Base-by-base conservation (phyloP, 164 flowering plant species). In the Vitis cinerea region DNA sequence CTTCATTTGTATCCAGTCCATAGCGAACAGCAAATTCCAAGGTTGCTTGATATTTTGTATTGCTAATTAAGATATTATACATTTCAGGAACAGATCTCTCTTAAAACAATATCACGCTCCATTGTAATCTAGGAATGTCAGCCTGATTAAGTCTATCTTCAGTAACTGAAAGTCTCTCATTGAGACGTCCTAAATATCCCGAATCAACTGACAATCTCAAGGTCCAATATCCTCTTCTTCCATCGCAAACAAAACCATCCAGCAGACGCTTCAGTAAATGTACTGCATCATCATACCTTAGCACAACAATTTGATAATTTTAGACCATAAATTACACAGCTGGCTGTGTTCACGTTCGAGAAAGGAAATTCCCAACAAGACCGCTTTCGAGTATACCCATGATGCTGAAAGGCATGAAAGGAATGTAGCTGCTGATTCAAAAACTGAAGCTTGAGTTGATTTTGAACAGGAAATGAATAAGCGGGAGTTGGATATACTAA, bases 161-260 rank as follows among this genome's bases (percentile, higher is more conserved):
- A 65, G 98, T 97, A 73, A 94, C 88, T 63, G 73, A 77, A 58
- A 94, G 90, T 76, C 99, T 94, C 77, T 92, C 93, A 72, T 88
- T 75, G 10, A 79, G 72, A 71, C 74, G 81, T 10, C 92, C 91
- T 15, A 86, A 15, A 78, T 94, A 97, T 80, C 89, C 99, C 81
- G 92, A 78, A 77, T 94, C 89, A 70, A 88, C 71, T 5, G 99
- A 92, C 69, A 94, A 79, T 72, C 98, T 89, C 62, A 92, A 73
- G 23, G 91, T 87, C 97, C 98, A 94, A 75, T 90, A 86, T 71
- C 99, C 97, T 79, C 97, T 84, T 84, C 97, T 86, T 80, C 90
- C 78, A 83, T 84, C 93, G 75, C 75, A 82, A 51, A 70, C 59
- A 63, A 86, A 85, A 66, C 66, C 66, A 44, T 31, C 31, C 49